phyloP scores from a whole-genome alignment of 169 alveolate genomes.

The Besnoitia besnoiti region DNA sequence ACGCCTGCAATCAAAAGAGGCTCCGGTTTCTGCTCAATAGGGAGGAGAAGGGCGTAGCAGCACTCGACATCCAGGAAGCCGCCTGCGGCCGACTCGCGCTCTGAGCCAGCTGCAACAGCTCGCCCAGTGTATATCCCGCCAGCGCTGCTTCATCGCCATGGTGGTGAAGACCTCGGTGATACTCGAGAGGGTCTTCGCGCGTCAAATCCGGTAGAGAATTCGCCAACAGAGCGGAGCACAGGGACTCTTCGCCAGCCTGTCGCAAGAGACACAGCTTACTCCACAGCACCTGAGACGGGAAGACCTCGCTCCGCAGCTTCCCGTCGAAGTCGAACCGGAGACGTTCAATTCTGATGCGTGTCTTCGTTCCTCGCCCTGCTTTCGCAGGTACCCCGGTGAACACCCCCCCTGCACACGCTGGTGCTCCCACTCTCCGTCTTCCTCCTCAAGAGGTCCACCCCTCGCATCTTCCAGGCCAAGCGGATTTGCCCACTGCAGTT shows the following conservation, averaged over 20 bases:
- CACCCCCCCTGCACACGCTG: neutral
- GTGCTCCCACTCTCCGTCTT: conserved; percentile 20
- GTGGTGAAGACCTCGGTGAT: conserved; percentile 69
- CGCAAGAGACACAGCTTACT: neutral
- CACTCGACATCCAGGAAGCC: too few species aligned
- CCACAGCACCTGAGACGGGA: neutral
- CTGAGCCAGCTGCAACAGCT: conserved; percentile 68
- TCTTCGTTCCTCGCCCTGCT: neutral
- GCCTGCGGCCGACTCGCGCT: conserved; percentile 66
- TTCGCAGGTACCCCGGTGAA: neutral
- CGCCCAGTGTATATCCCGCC: conserved; percentile 72
- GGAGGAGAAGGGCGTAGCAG: too few species aligned
- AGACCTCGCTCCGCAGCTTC: conserved; percentile 50
- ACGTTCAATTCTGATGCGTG: conserved; percentile 40
- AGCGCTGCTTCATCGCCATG: conserved; percentile 67
- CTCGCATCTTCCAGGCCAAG: conserved; percentile 59
- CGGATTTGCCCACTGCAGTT: conserved; percentile 73
- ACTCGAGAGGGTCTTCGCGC: conserved; percentile 56
- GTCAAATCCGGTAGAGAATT: neutral
- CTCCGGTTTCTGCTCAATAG: too few species aligned
- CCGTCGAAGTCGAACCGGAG: conserved; percentile 71
- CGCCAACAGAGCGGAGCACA: neutral
- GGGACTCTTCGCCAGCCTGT: neutral
- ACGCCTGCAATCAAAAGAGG: too few species aligned
- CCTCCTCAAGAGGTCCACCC: neutral